Evolutionary conservation across 805 yeast species (phyloP).

Genomic region (Huiozyma sinensis): DNA sequence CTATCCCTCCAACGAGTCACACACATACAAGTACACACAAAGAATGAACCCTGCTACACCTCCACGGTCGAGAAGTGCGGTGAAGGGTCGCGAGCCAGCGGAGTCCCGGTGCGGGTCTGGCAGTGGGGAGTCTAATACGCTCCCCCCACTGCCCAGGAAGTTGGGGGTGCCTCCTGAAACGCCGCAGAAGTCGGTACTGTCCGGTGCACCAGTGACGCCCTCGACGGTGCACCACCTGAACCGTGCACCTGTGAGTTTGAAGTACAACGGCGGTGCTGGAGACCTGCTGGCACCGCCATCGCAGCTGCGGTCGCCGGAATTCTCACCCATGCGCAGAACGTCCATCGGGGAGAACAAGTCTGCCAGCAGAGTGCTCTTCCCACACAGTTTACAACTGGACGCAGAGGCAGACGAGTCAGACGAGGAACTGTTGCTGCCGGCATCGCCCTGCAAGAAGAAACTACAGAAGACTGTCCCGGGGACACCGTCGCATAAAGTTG

Average conservation of each 20-base stretch:
- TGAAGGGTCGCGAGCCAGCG: too few species aligned
- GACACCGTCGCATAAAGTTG: constrained; percentile 30
- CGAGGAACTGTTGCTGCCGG: constrained; percentile 3
- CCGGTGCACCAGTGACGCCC: constrained; percentile 17
- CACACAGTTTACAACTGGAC: constrained; percentile 5
- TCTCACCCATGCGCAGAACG: constrained; percentile 17
- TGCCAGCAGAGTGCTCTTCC: constrained; percentile 21
- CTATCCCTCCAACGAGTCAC: too few species aligned
- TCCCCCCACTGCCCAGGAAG: constrained; percentile 1
- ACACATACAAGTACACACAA: neutral
- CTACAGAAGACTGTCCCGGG: constrained; percentile 13
- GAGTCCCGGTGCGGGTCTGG: neutral
- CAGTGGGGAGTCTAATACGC: neutral
- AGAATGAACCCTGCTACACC: constrained; percentile 27
- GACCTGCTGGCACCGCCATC: neutral
- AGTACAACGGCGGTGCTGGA: neutral
- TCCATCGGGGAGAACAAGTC: constrained; percentile 4
- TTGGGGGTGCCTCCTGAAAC: constrained; percentile 5
- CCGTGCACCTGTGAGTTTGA: constrained; percentile 6
- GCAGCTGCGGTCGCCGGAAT: constrained; percentile 25
- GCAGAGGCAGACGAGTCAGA: constrained; percentile 2
- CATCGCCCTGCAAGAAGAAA: neutral
- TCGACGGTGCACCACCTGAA: constrained; percentile 13
- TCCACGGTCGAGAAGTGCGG: constrained; percentile 17
- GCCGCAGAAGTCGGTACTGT: constrained; percentile 4